phyloP scores from a whole-genome alignment of 352 stramenopile species.

The Phytophthora lateralis region DNA sequence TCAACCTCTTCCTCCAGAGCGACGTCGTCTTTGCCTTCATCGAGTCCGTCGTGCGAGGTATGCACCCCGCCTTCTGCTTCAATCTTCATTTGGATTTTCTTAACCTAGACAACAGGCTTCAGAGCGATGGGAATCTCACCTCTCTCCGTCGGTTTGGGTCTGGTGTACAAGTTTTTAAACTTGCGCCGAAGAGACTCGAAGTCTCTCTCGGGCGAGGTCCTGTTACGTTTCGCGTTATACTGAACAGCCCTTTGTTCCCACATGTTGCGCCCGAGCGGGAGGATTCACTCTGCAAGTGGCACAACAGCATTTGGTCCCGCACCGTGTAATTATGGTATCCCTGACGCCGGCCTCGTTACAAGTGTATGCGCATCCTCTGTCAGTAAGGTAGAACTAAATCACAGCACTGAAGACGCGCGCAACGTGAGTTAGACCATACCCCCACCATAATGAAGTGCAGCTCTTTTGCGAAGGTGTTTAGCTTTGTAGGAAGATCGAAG shows the following conservation, averaged over 20 bases:
- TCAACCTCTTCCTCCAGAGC: not conserved
- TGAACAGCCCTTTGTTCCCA: conserved; percentile 2
- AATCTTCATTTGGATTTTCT: not conserved
- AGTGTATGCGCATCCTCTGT: too few relatives aligned
- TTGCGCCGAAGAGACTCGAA: conserved; percentile 3
- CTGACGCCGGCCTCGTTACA: not conserved
- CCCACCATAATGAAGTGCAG: too few relatives aligned
- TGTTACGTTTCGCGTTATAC: not conserved
- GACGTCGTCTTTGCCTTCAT: conserved; percentile 1
- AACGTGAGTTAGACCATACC: too few relatives aligned
- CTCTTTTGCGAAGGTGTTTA: too few relatives aligned
- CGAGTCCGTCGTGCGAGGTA: not conserved
- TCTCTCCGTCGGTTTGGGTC: not conserved
- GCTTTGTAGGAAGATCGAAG: too few relatives aligned
- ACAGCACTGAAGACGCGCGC: too few relatives aligned
- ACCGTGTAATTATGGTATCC: conserved; percentile 2
- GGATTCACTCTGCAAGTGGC: not conserved
- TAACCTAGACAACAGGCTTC: not conserved
- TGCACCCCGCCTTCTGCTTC: conserved; percentile 1
- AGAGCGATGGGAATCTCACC: not conserved
- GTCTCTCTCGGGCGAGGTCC: not conserved
- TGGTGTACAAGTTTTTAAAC: not conserved
- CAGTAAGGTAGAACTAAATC: too few relatives aligned
- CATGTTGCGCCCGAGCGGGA: conserved; percentile 3
- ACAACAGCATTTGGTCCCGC: conserved; percentile 2